Conservation (phyloP, 2,329 filamentous ascomycete genomes). For the Apiospora kogelbergensis region DNA sequence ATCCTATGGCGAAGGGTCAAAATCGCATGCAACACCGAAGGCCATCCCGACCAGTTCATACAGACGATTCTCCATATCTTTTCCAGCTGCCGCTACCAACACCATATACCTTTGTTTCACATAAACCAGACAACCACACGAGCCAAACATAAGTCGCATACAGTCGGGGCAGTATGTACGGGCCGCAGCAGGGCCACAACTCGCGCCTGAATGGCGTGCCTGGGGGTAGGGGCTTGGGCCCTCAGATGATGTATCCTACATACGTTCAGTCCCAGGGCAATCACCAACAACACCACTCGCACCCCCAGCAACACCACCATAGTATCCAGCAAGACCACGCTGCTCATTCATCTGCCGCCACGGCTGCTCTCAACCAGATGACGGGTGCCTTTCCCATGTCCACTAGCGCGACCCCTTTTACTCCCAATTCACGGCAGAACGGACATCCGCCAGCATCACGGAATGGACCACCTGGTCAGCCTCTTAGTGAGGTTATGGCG, state of each 20-base stretch:
- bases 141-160: background rate
- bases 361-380: slow-evolving; percentile 54
- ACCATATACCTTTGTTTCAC: background rate
- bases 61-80: slow-evolving; percentile 20
- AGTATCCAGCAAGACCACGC: slow-evolving; percentile 59
- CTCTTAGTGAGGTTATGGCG: slow-evolving; percentile 73
- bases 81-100: background rate
- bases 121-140: background rate
- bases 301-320: slow-evolving; percentile 61
- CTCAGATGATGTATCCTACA: slow-evolving; percentile 65
- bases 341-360: slow-evolving; percentile 47
- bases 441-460: slow-evolving; percentile 51
- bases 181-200: slow-evolving; percentile 73
- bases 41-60: slow-evolving; percentile 7
- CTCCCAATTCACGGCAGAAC: slow-evolving; percentile 54
- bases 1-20: slow-evolving; percentile 8
- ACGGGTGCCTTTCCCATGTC: slow-evolving; percentile 57
- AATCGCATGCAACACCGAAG: background rate
- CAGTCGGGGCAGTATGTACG: slow-evolving; percentile 62
- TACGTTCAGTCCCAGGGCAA: slow-evolving; percentile 39
- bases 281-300: slow-evolving; percentile 51
- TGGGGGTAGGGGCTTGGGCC: slow-evolving; percentile 52
- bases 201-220: slow-evolving; percentile 73
- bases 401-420: slow-evolving; percentile 59
- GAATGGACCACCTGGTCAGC: slow-evolving; percentile 48